A percentile compares a stretch with the other conserved stretches of the same genome.
These are phyloP conservation scores for Pseudozyma pruni DNA, from an alignment of 1,284 basidiomycete species.

Conservation along the genomic window DNA sequence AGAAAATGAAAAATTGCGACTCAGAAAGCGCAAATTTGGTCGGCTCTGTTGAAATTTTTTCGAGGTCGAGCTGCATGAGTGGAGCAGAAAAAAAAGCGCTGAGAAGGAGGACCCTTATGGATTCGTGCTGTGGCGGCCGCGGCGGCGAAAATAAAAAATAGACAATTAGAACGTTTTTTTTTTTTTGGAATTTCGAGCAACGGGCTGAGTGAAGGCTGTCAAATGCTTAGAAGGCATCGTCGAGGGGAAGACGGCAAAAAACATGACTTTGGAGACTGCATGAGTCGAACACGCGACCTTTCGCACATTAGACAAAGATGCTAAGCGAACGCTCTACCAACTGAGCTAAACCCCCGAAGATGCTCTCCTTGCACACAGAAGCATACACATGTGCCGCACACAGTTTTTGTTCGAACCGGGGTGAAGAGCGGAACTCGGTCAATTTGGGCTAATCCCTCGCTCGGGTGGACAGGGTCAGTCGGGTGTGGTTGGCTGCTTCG, in stretches of 20 bases:
- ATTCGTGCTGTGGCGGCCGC: too few species aligned
- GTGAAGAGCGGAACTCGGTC: slow-evolving; percentile 14
- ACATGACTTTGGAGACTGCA: slow-evolving; percentile 44
- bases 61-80: slow-evolving; percentile 27
- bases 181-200: too few species aligned
- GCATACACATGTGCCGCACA: too few species aligned
- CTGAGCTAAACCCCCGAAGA: slow-evolving; percentile 51
- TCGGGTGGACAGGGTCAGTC: slow-evolving; percentile 12
- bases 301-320: slow-evolving; percentile 44
- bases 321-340: slow-evolving; percentile 58
- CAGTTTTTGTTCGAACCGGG: background rate
- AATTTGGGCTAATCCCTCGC: slow-evolving; percentile 3
- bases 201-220: too few species aligned
- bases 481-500: slow-evolving; percentile 1
- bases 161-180: too few species aligned
- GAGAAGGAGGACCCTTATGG: slow-evolving; percentile 2
- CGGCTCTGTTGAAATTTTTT: slow-evolving; percentile 14
- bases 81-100: slow-evolving; percentile 12
- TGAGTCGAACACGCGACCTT: slow-evolving; percentile 59
- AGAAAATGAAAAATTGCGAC: slow-evolving; percentile 16
- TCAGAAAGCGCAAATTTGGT: slow-evolving; percentile 5
- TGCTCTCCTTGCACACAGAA: too few species aligned
- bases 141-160: background rate
- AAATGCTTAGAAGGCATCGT: background rate
- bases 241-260: slow-evolving; percentile 6